phyloP scores from a whole-genome alignment of 2,329 filamentous ascomycete species.

The Microthyrium microscopicum region DNA sequence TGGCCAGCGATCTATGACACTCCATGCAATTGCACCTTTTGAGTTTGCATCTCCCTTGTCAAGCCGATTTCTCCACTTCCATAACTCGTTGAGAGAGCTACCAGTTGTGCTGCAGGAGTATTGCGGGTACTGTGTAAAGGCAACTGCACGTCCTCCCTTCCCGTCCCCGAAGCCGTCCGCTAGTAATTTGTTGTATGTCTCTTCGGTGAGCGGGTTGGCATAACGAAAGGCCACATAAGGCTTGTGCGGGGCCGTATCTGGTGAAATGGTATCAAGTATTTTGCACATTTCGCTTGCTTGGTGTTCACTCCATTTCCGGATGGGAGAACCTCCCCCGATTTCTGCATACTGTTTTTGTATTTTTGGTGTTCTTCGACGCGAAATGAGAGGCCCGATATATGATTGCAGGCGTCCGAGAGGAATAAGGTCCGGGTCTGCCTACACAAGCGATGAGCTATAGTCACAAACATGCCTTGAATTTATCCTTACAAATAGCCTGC shows the following conservation, averaged over 20 bases:
- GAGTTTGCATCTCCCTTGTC: constrained; percentile 42
- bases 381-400: constrained; percentile 80
- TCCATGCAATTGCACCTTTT: constrained; percentile 74
- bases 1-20: constrained; percentile 95
- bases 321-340: constrained; percentile 94
- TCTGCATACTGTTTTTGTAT: constrained; percentile 90
- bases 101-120: constrained; percentile 97
- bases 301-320: constrained; percentile 94
- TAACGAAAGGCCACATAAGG: constrained; percentile 97
- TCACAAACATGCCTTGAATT: neutral
- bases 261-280: constrained; percentile 76
- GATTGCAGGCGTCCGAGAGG: constrained; percentile 83
- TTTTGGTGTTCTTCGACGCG: constrained; percentile 77
- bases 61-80: constrained; percentile 85
- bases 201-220: constrained; percentile 79
- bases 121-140: constrained; percentile 96
- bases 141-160: constrained; percentile 81
- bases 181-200: constrained; percentile 72
- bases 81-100: constrained; percentile 88
- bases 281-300: constrained; percentile 95
- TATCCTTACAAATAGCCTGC: constrained; percentile 66
- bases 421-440: constrained; percentile 89
- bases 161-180: constrained; percentile 82
- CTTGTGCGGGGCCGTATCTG: constrained; percentile 88
- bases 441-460: constrained; percentile 11